Evolutionary conservation across 1,284 basidiomycete species (phyloP).

Genomic region (Trichosporon ovoides): DNA sequence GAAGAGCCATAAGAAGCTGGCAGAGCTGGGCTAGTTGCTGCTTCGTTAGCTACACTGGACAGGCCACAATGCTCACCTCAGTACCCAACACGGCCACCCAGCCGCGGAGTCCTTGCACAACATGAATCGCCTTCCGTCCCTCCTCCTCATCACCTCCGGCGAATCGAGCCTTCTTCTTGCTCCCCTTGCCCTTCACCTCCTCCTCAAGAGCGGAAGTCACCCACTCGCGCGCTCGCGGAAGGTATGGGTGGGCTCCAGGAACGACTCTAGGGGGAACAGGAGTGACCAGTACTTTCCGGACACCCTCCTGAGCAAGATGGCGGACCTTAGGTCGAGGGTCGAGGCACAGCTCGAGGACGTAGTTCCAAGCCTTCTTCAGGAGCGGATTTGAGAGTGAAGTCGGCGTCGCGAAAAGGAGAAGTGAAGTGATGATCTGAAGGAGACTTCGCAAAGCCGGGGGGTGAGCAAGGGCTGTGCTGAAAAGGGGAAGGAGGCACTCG

Average conservation of each 20-base stretch:
- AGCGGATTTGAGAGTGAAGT: slow-evolving; percentile 63
- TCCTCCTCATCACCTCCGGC: slow-evolving; percentile 53
- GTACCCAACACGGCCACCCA: slow-evolving; percentile 60
- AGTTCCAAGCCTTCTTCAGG: slow-evolving; percentile 59
- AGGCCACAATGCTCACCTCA: slow-evolving; percentile 51
- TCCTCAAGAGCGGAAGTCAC: slow-evolving; percentile 63
- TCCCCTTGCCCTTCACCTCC: slow-evolving; percentile 59
- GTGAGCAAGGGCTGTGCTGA: slow-evolving; percentile 49
- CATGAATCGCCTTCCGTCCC: slow-evolving; percentile 68
- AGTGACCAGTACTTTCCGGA: slow-evolving; percentile 66
- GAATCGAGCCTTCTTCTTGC: slow-evolving; percentile 60
- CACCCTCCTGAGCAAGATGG: slow-evolving; percentile 78
- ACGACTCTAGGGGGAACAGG: slow-evolving; percentile 68
- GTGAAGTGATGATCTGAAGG: slow-evolving; percentile 60
- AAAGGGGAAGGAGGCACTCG: slow-evolving; percentile 73
- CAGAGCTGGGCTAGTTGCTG: slow-evolving; percentile 68
- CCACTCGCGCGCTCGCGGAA: slow-evolving; percentile 72
- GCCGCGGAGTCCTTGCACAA: slow-evolving; percentile 63
- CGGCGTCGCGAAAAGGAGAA: slow-evolving; percentile 61
- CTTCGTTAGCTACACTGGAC: slow-evolving; percentile 6
- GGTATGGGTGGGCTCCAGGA: slow-evolving; percentile 67
- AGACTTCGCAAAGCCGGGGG: slow-evolving; percentile 46
- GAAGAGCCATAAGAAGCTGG: slow-evolving; percentile 65
- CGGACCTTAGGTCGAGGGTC: slow-evolving; percentile 92
- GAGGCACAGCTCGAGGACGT: slow-evolving; percentile 74